Evolutionary conservation across 148 eudicot genomes (phyloP).

Genomic region (Vaccinium vitisidaea): DNA sequence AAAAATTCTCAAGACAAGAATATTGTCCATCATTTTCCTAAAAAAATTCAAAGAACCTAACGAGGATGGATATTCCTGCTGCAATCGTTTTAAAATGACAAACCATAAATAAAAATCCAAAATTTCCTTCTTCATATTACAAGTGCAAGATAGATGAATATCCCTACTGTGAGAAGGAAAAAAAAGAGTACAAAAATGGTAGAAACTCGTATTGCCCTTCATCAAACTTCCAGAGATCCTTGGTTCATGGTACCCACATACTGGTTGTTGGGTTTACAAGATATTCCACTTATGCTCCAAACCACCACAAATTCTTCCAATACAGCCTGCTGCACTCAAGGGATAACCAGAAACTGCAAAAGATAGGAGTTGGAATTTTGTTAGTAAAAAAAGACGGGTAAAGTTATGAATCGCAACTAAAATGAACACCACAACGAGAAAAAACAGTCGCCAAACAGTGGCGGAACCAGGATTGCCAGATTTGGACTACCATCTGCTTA

Average conservation of each 20-base stretch:
- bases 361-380: not conserved
- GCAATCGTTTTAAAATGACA: not conserved
- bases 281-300: conserved; percentile 18
- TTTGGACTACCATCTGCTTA: not conserved
- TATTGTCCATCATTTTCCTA: too few species aligned
- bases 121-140: not conserved
- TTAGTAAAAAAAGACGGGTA: not conserved
- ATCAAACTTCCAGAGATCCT: not conserved
- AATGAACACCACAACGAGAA: not conserved
- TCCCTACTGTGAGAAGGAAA: not conserved
- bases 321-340: conserved; percentile 20
- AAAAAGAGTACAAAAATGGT: not conserved
- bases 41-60: too few species aligned
- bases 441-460: not conserved
- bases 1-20: too few species aligned
- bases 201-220: not conserved
- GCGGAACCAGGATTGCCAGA: too few species aligned
- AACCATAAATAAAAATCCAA: not conserved
- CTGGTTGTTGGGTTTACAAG: not conserved
- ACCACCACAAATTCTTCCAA: conserved; percentile 12
- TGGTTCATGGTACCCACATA: not conserved
- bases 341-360: conserved; percentile 19
- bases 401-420: not conserved
- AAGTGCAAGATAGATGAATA: not conserved
- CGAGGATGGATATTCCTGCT: not conserved